Evolutionary conservation across 1,284 basidiomycete genomes (phyloP).

Genomic region (Papiliotrema nemorosa): DNA sequence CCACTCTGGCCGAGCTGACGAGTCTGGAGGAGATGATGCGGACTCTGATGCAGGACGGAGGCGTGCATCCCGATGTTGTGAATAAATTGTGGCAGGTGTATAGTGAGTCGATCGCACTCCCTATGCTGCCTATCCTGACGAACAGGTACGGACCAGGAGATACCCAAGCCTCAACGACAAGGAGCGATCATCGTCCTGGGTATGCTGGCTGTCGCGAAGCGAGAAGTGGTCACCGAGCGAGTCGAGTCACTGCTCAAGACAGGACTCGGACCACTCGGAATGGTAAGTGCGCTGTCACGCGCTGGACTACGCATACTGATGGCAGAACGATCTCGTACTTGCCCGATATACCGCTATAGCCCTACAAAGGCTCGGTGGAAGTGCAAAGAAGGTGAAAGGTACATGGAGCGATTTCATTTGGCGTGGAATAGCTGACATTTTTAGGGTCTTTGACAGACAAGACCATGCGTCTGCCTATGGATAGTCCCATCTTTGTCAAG

Average conservation of each 20-base stretch:
- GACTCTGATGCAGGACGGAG: conserved; percentile 76
- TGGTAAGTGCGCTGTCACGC: conserved; percentile 55
- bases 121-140: background rate
- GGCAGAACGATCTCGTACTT: conserved; percentile 76
- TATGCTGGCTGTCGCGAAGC: conserved; percentile 86
- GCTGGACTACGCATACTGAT: too few species aligned
- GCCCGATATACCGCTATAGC: conserved; percentile 93
- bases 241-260: conserved; percentile 81
- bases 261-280: conserved; percentile 81
- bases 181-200: conserved; percentile 93
- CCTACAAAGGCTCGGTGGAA: conserved; percentile 85
- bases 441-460: conserved; percentile 82
- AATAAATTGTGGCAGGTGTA: conserved; percentile 94
- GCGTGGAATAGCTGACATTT: background rate
- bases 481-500: conserved; percentile 77
- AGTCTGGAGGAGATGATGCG: conserved; percentile 95
- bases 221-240: conserved; percentile 79
- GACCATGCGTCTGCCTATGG: conserved; percentile 82
- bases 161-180: conserved; percentile 78
- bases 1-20: conserved; percentile 91
- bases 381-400: conserved; percentile 96
- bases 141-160: conserved; percentile 64
- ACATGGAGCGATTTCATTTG: conserved; percentile 5
- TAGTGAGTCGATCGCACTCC: conserved; percentile 55
- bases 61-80: conserved; percentile 79